phyloP scores from a whole-genome alignment of 768 basidiomycete genomes.

The Kwoniella dejecticola region DNA sequence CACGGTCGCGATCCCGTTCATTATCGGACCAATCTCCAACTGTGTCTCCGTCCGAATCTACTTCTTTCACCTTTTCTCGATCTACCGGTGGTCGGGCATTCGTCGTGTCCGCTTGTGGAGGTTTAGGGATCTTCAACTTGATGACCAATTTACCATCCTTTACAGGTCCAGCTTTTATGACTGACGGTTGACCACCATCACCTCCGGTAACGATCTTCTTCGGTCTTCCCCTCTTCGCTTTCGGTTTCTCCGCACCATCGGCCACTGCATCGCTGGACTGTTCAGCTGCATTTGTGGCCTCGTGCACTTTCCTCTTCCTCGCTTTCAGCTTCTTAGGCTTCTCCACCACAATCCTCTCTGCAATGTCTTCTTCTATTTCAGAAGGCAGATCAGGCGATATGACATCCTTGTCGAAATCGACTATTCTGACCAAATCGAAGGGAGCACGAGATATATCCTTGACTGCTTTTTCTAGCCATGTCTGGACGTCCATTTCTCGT shows the following conservation, averaged over 20 bases:
- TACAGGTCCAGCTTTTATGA: neutral
- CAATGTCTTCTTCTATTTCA: slow-evolving; percentile 10
- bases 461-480: slow-evolving; percentile 32
- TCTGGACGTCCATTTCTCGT: slow-evolving; percentile 29
- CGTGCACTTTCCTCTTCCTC: neutral
- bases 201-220: slow-evolving; percentile 12
- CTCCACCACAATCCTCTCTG: slow-evolving; percentile 2
- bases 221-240: slow-evolving; percentile 23
- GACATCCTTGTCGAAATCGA: slow-evolving; percentile 34
- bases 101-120: too few species aligned
- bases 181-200: neutral
- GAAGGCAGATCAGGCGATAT: slow-evolving; percentile 32
- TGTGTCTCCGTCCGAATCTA: slow-evolving; percentile 50
- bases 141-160: slow-evolving; percentile 12
- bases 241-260: neutral
- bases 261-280: neutral
- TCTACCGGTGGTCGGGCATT: neutral
- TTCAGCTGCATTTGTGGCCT: neutral
- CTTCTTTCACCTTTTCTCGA: slow-evolving; percentile 30
- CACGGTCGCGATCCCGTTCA: slow-evolving; percentile 1
- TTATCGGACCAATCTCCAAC: slow-evolving; percentile 39
- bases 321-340: slow-evolving; percentile 1
- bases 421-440: slow-evolving; percentile 40
- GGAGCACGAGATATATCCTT: slow-evolving; percentile 24
- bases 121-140: slow-evolving; percentile 25